Evolutionary conservation across 495 filamentous ascomycete genomes (phyloP), one percentile per base, ranked within the genome.

Genomic region (Xylaria grammica): DNA sequence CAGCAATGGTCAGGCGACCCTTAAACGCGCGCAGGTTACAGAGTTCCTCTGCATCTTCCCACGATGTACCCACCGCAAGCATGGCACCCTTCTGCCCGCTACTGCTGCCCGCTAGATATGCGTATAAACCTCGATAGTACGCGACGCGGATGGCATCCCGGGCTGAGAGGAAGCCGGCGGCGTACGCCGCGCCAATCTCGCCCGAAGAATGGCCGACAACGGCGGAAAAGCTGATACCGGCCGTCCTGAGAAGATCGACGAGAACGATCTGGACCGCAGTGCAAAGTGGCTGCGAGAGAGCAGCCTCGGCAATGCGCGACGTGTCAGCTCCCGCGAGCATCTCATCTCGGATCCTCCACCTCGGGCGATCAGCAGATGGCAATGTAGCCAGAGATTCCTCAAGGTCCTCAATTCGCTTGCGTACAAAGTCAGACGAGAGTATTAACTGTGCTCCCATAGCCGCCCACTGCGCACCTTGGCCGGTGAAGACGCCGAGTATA

Each of bases 131-230:
- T 26, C 86, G 74, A 32, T 78, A 81, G 62, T 85, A 87, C 0
- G 86, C 82, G 53, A 85, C 69, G 0, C 64, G 58, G 11, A 86
- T 78, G 1, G 84, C 84, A 34, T 82, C 77, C 0, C 15, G 1
- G 3, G 64, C 59, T 5, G 67, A 67, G 9, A 84, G 42, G 13
- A 68, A 70, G 15, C 78, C 79, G 1, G 76, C 72, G 7, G 76
- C 76, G 60, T 80, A 83, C 0, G 81, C 80, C 4, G 83, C 83
- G 0, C 79, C 80, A 68, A 89, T 89, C 65, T 89, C 87, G 7
- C 87, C 87, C 50, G 81, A 85, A 1, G 86, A 89, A 65, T 89
- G 86, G 11, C 87, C 85, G 0, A 85, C 78, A 0, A 87, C 84
- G 7, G 78, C 75, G 8, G 60, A 64, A 1, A 84, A 82, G 0